Percentiles rank a stretch among this genome's conserved stretches.
phyloP scores from a whole-genome alignment of 2,329 filamentous ascomycete species.

The Talaromyces sp. region DNA sequence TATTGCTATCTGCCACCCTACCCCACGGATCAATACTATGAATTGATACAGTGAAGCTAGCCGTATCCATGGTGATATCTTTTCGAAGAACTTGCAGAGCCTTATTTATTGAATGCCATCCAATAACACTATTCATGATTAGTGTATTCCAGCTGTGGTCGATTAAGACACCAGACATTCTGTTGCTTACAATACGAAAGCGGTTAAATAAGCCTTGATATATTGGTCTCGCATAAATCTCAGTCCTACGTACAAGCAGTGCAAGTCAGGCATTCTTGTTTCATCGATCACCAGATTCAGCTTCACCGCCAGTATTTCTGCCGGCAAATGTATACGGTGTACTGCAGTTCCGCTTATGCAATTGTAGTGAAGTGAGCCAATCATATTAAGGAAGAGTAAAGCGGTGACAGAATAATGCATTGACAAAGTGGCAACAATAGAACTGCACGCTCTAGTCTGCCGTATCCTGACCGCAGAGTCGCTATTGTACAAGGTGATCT shows the following conservation, averaged over 20 bases:
- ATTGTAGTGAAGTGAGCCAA: background rate
- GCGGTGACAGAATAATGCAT: background rate
- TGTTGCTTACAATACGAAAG: too few relatives aligned
- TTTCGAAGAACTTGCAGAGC: too few relatives aligned
- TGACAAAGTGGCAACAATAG: background rate
- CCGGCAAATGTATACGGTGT: background rate
- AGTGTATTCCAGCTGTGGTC: too few relatives aligned
- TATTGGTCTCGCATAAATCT: too few relatives aligned
- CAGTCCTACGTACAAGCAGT: background rate
- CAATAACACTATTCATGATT: background rate
- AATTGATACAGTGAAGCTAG: background rate
- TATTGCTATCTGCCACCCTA: background rate
- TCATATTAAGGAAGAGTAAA: background rate
- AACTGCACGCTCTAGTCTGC: background rate
- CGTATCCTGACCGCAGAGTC: background rate
- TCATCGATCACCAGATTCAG: background rate
- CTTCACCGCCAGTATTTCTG: conserved; percentile 1
- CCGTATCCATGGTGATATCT: background rate
- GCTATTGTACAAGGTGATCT: background rate
- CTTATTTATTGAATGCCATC: background rate
- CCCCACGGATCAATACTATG: background rate
- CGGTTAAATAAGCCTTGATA: too few relatives aligned
- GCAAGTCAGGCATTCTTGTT: background rate
- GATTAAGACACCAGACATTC: too few relatives aligned
- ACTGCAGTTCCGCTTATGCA: background rate